A percentile compares a stretch with the other conserved stretches of the same genome.
Conservation (phyloP, 192 early-diverging fungal species). For the Spinellus fusiger region DNA sequence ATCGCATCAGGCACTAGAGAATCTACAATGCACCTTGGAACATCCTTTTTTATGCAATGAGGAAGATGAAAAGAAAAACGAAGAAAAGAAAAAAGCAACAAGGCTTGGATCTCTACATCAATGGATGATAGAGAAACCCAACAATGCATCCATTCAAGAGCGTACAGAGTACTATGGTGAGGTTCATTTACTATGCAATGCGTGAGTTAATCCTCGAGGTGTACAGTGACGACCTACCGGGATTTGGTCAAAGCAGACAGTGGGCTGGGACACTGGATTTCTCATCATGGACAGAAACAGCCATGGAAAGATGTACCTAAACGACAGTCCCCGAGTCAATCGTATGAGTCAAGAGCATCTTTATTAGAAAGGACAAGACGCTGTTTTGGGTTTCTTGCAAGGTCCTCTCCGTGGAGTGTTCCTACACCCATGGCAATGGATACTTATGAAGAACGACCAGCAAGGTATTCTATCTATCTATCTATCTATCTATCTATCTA, state of each 20-base stretch:
- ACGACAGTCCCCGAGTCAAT: neutral
- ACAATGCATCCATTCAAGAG: no score
- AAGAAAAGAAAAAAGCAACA: no score
- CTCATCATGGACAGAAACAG: neutral
- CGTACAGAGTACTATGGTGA: no score
- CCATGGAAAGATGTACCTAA: neutral
- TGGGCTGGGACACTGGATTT: neutral
- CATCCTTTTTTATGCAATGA: no score
- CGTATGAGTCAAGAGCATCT: neutral
- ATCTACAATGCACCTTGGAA: no score
- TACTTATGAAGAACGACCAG: neutral
- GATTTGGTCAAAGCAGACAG: neutral
- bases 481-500: no score
- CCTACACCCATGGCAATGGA: neutral
- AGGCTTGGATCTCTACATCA: no score
- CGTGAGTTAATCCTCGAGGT: neutral
- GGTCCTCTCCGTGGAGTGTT: neutral
- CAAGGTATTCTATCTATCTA: no score
- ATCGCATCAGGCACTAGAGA: no score
- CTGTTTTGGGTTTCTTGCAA: neutral
- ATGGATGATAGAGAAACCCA: no score
- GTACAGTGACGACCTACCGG: neutral
- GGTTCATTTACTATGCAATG: no score
- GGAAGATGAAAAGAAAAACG: no score
- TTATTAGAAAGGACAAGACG: neutral